Percentiles rank a stretch among this genome's conserved stretches.
phyloP scores from a whole-genome alignment of 495 filamentous ascomycete genomes.

The Penicillium coprophilum region DNA sequence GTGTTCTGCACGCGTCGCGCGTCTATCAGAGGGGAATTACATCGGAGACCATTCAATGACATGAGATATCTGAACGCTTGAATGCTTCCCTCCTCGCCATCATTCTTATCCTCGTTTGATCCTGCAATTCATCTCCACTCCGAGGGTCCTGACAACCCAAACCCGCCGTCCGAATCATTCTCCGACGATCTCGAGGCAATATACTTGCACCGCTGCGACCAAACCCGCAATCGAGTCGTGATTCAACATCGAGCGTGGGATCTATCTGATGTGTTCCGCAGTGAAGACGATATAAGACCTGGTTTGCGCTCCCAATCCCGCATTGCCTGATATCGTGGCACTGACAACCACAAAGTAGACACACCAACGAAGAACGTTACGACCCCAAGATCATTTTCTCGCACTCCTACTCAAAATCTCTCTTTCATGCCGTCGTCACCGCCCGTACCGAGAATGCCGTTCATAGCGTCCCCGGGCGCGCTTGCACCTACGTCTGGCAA shows the following conservation, averaged over 20 bases:
- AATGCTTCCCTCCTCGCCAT: slow-evolving; percentile 41
- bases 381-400: slow-evolving; percentile 28
- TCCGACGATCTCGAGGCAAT: slow-evolving; percentile 65
- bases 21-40: slow-evolving; percentile 28
- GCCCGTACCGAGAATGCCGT: slow-evolving; percentile 53
- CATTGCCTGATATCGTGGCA: neutral
- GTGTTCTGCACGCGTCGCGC: slow-evolving; percentile 36
- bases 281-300: slow-evolving; percentile 56
- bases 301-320: slow-evolving; percentile 32
- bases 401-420: slow-evolving; percentile 18
- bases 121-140: slow-evolving; percentile 54
- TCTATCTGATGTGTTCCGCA: slow-evolving; percentile 59
- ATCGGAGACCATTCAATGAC: slow-evolving; percentile 8
- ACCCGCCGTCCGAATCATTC: slow-evolving; percentile 41
- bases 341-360: slow-evolving; percentile 30
- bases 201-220: slow-evolving; percentile 50
- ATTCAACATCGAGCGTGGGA: slow-evolving; percentile 65
- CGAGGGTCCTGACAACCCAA: slow-evolving; percentile 29
- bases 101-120: slow-evolving; percentile 51
- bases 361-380: slow-evolving; percentile 39
- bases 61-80: slow-evolving; percentile 24
- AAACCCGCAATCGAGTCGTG: slow-evolving; percentile 55
- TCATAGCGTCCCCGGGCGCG: slow-evolving; percentile 57
- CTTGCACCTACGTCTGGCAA: slow-evolving; percentile 10
- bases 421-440: slow-evolving; percentile 35